phyloP scores from a whole-genome alignment of 2,329 filamentous ascomycete genomes.

The Fusarium sacchari region DNA sequence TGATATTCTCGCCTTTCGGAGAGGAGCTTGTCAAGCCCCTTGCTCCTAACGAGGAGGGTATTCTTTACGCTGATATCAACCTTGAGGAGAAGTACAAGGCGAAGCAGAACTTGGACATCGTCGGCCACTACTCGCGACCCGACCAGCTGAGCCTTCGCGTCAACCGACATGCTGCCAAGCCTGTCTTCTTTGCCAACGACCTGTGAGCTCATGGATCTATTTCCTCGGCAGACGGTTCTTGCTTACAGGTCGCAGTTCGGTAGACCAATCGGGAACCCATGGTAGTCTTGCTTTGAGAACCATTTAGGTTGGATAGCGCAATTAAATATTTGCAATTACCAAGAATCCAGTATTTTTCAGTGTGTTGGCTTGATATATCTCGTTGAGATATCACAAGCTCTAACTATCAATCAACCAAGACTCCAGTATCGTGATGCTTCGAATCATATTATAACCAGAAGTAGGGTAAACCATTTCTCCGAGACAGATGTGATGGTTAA shows the following conservation, averaged over 20 bases:
- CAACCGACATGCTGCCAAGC: conserved; percentile 3
- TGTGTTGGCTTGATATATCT: too few species aligned
- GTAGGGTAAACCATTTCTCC: too few species aligned
- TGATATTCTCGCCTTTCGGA: conserved; percentile 48
- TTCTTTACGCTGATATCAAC: conserved; percentile 52
- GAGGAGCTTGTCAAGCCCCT: conserved; percentile 43
- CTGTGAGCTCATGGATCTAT: not conserved
- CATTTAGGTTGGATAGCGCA: not conserved
- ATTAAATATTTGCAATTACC: not conserved
- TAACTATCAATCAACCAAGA: too few species aligned
- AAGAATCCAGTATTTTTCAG: too few species aligned
- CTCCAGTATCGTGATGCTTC: too few species aligned
- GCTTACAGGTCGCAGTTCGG: not conserved
- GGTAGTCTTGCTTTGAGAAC: not conserved
- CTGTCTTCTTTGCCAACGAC: conserved; percentile 6
- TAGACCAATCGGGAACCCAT: not conserved
- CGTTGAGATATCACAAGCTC: too few species aligned
- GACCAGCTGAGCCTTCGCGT: conserved; percentile 50
- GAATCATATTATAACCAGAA: not conserved
- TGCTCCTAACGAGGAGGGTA: conserved; percentile 44
- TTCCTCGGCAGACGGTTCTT: not conserved
- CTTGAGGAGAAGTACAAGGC: conserved; percentile 34
- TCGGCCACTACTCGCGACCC: conserved; percentile 48
- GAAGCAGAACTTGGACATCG: conserved; percentile 51
- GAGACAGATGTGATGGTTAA: rapidly evolving